phyloP scores from a whole-genome alignment of 2,329 filamentous ascomycete species.

The Teratosphaeria epicoccoides region DNA sequence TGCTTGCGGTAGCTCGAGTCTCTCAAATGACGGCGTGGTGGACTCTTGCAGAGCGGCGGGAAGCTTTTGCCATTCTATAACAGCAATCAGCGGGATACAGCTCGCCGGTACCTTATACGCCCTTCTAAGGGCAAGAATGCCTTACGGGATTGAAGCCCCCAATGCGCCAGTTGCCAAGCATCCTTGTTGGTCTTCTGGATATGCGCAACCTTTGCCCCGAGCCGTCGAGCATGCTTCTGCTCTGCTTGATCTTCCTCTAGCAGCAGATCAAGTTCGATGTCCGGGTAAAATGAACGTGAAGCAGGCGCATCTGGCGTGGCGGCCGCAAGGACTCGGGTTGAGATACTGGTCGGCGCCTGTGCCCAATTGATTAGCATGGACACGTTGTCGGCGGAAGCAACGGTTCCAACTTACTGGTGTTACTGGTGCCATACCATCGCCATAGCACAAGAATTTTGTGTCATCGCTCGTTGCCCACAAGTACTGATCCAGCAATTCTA shows the following conservation, averaged over 20 bases:
- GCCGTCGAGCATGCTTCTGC: not conserved
- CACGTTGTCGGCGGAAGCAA: too few relatives aligned
- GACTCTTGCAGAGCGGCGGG: not conserved
- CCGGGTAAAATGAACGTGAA: not conserved
- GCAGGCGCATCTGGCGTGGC: not conserved
- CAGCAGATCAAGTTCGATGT: not conserved
- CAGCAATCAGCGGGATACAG: not conserved
- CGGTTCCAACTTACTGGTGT: too few relatives aligned
- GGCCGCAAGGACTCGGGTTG: not conserved
- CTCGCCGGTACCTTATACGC: too few relatives aligned
- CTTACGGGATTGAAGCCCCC: not conserved
- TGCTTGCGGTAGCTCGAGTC: not conserved
- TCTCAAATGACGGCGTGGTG: not conserved
- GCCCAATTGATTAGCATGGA: not conserved
- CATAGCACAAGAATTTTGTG: not conserved
- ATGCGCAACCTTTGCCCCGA: not conserved
- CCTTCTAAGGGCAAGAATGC: too few relatives aligned
- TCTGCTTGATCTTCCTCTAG: not conserved
- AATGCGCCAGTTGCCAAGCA: not conserved
- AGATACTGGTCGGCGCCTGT: not conserved
- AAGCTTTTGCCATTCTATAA: not conserved
- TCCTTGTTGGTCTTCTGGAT: not conserved
- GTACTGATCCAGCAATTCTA: not conserved
- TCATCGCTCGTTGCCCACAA: not conserved
- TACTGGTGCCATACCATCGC: not conserved